Conservation (phyloP, 164 flowering plant species). For the Vitis rupestris region DNA sequence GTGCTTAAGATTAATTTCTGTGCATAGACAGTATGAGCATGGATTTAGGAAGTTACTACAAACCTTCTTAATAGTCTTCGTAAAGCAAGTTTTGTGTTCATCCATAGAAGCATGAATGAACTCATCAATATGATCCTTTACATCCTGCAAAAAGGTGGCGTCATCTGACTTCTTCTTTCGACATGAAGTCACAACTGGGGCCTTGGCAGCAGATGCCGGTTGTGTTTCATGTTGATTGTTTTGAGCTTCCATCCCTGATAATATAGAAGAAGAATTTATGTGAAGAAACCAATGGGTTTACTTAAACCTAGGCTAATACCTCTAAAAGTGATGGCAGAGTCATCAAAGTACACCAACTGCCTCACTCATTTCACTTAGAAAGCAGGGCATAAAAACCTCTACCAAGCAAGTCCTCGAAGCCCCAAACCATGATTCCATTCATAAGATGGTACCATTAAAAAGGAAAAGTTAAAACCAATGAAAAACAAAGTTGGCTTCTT, state of each 20-base stretch:
- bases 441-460: too few species aligned
- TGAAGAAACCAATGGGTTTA: background rate
- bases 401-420: too few species aligned
- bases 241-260: slow-evolving; percentile 36
- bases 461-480: too few species aligned
- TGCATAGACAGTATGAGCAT: background rate
- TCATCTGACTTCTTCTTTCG: slow-evolving; percentile 81
- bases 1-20: too few species aligned
- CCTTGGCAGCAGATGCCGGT: slow-evolving; percentile 18
- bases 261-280: background rate
- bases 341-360: too few species aligned
- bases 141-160: slow-evolving; percentile 69
- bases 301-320: too few species aligned
- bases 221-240: slow-evolving; percentile 23
- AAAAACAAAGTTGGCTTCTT: too few species aligned
- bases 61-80: slow-evolving; percentile 86
- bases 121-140: slow-evolving; percentile 90
- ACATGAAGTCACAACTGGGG: slow-evolving; percentile 50
- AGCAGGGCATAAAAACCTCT: too few species aligned
- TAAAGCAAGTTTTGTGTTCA: slow-evolving; percentile 84
- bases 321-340: too few species aligned
- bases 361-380: too few species aligned
- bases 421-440: too few species aligned
- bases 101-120: slow-evolving; percentile 89
- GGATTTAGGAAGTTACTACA: background rate